Conservation (phyloP, 2,329 filamentous ascomycete genomes). For the Emmonsiellopsis sp. region DNA sequence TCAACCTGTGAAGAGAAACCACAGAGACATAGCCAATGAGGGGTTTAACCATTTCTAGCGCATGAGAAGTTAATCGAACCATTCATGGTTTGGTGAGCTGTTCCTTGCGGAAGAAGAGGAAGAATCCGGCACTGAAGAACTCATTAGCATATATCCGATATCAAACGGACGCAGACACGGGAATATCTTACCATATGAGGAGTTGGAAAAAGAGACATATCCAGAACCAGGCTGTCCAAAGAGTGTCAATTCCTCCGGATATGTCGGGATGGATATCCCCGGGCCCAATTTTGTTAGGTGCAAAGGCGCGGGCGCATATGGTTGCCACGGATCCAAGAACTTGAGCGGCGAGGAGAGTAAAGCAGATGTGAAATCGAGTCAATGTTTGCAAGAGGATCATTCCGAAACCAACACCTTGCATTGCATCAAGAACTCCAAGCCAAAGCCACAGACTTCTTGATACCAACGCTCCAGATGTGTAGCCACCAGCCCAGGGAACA, state of each 20-base stretch:
- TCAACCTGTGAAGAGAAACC: not conserved
- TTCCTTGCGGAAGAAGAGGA: slow-evolving; percentile 38
- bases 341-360: slow-evolving; percentile 40
- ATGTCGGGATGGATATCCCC: slow-evolving; percentile 56
- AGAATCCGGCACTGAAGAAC: slow-evolving; percentile 27
- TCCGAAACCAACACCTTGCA: slow-evolving; percentile 59
- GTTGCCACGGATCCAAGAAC: slow-evolving; percentile 54
- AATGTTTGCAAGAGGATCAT: slow-evolving; percentile 60
- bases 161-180: not conserved
- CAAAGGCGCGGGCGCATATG: slow-evolving; percentile 52
- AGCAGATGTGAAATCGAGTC: slow-evolving; percentile 53
- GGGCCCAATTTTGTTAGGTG: slow-evolving; percentile 53
- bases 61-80: not conserved
- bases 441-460: slow-evolving; percentile 56
- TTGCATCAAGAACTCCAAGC: slow-evolving; percentile 56
- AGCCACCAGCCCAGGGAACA: slow-evolving; percentile 53
- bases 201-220: slow-evolving; percentile 50
- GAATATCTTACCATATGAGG: slow-evolving; percentile 49
- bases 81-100: slow-evolving; percentile 35
- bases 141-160: slow-evolving; percentile 1
- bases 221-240: slow-evolving; percentile 52
- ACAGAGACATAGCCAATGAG: not conserved
- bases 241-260: slow-evolving; percentile 14
- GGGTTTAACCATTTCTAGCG: not conserved
- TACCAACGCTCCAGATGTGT: slow-evolving; percentile 46